Base-by-base conservation (phyloP, 2,329 filamentous ascomycete species). In the Xylaria multiplex region DNA sequence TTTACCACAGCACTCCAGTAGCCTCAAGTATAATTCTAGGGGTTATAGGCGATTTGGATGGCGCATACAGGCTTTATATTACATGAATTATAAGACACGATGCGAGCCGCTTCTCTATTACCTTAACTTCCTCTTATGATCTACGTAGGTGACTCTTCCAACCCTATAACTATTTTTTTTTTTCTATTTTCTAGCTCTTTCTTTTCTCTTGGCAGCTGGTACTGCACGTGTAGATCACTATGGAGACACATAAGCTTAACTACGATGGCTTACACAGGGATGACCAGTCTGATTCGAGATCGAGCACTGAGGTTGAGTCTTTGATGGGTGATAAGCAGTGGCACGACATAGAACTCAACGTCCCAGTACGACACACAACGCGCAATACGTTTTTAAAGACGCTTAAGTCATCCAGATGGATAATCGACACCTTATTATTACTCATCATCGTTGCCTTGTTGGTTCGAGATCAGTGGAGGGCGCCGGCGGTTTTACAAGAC, bases 281-380 rank as follows among this genome's bases (percentile, higher is more conserved):
- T n/a, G 78, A 80, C 53, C 73, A 76, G 57, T 75, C 78, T 24
- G 76, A 77, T 64, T 65, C 69, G 58, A 74, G 77, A 43, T 80
- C 77, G 30, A 79, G 76, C 72, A 82, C 80, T 60, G 80, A 81
- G 67, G 79, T 81, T 62, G 80, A 70, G 30, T 80, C 79, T 5
- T 70, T 82, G 56, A 79, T 81, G 72, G 78, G 77, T 58, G 78
- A 79, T 30, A 77, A 80, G 71, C 72, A 75, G 46, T 76, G 76
- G 73, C 72, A 76, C 37, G 70, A 75, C 45, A 70, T 74, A 49
- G 70, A 76, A 57, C 67, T 73, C 37, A 73, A 73, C 64, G 64
- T 68, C 53, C 71, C 71, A 19, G 64, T 60, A 7, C 69, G 67
- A 43, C 69, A 66, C 54, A 72, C 71, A 35, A 72, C 65, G 59